These are phyloP conservation scores for Juglanconis oblonga DNA, from an alignment of 2,329 filamentous ascomycete species.

Conservation along the genomic window DNA sequence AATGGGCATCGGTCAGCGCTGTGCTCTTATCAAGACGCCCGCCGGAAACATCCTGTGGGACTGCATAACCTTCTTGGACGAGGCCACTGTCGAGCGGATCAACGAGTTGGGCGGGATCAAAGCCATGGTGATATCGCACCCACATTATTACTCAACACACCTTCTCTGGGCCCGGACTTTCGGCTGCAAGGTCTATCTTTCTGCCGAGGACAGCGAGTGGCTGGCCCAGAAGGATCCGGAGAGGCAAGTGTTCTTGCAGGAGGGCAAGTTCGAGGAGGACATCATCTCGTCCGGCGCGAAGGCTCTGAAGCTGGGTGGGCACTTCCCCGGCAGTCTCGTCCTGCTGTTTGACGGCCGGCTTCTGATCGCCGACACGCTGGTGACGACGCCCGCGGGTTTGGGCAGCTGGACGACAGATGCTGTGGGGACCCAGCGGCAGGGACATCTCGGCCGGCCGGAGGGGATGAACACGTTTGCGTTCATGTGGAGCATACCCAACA, in stretches of 20 bases:
- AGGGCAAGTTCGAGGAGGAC: constrained; percentile 37
- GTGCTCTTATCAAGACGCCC: constrained; percentile 63
- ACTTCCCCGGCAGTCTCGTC: constrained; percentile 74
- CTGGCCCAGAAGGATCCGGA: constrained; percentile 41
- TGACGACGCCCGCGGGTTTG: constrained; percentile 62
- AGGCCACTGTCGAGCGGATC: constrained; percentile 57
- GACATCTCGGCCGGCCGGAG: constrained; percentile 29
- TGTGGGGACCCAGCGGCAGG: constrained; percentile 29
- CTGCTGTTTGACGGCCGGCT: constrained; percentile 59
- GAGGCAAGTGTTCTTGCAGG: constrained; percentile 45
- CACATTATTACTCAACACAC: constrained; percentile 79
- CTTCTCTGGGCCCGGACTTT: constrained; percentile 71
- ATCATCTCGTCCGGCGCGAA: constrained; percentile 47
- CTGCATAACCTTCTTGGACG: constrained; percentile 67
- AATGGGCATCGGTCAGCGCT: constrained; percentile 73
- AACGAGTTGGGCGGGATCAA: constrained; percentile 60
- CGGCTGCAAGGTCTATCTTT: constrained; percentile 66
- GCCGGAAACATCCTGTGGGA: constrained; percentile 78
- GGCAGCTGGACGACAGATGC: constrained; percentile 46
- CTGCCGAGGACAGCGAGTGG: constrained; percentile 66
- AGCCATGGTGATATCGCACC: constrained; percentile 75
- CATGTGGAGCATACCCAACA: constrained; percentile 75
- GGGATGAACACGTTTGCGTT: constrained; percentile 61
- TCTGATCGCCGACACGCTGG: constrained; percentile 75
- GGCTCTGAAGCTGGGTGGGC: constrained; percentile 70